Evolutionary conservation across 2,329 filamentous ascomycete species (phyloP).

Genomic region (Penicillium aurantiogriseum): DNA sequence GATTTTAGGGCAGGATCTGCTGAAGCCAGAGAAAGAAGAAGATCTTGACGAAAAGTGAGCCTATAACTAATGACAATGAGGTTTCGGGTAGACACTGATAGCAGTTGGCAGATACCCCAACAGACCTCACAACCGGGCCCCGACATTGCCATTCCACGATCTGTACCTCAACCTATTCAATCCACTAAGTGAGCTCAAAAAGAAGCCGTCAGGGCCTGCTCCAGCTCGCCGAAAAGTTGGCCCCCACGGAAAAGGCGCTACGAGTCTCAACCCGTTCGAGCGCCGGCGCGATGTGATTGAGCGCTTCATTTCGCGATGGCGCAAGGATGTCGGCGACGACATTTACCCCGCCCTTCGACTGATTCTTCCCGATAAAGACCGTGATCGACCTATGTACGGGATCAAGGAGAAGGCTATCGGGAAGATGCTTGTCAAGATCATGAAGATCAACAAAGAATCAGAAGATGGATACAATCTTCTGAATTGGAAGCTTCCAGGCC

Average conservation of each 20-base stretch:
- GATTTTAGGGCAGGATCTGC: slow-evolving; percentile 14
- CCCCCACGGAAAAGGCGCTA: slow-evolving; percentile 50
- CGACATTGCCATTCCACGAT: slow-evolving; percentile 78
- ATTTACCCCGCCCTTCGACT: slow-evolving; percentile 90
- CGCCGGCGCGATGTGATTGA: slow-evolving; percentile 77
- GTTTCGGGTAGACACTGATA: slow-evolving; percentile 6
- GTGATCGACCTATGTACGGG: slow-evolving; percentile 88
- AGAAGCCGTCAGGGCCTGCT: slow-evolving; percentile 59
- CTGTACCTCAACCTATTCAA: slow-evolving; percentile 79
- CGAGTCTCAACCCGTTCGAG: slow-evolving; percentile 68
- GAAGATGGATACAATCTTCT: slow-evolving; percentile 82
- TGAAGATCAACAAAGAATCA: slow-evolving; percentile 87
- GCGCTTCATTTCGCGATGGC: slow-evolving; percentile 82
- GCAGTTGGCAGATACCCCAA: slow-evolving; percentile 65
- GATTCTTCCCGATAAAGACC: slow-evolving; percentile 88
- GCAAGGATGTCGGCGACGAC: slow-evolving; percentile 82
- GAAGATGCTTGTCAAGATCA: slow-evolving; percentile 84
- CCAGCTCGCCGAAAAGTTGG: slow-evolving; percentile 59
- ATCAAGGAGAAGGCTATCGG: slow-evolving; percentile 90
- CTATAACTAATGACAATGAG: too few relatives aligned
- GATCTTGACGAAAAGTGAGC: slow-evolving; percentile 35
- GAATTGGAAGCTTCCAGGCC: slow-evolving; percentile 88
- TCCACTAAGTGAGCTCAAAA: slow-evolving; percentile 74
- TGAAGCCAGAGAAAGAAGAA: slow-evolving; percentile 19
- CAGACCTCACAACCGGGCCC: slow-evolving; percentile 74